Conservation (phyloP, 73 alveolate genomes). For the Tetrahymena elliotti region DNA sequence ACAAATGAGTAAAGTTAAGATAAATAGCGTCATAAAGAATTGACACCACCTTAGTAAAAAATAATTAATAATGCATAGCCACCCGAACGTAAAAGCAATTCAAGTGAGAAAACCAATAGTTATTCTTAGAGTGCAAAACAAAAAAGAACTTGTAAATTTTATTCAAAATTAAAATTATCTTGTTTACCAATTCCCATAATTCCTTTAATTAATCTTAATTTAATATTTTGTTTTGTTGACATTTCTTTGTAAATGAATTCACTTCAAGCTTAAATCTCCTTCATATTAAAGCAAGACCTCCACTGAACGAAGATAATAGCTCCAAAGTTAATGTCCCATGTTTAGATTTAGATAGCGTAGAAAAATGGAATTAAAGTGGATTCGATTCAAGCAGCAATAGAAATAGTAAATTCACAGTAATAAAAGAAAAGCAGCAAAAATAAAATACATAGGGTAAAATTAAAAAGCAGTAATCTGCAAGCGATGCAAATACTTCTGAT, state of each 20-base stretch:
- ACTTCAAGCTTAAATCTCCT: neutral
- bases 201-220: neutral
- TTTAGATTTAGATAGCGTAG: neutral
- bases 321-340: neutral
- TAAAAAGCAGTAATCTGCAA: neutral
- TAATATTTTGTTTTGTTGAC: neutral
- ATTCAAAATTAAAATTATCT: too few species aligned
- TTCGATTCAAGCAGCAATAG: neutral
- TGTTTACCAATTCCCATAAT: neutral
- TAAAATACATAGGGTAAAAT: neutral
- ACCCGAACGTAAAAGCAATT: neutral
- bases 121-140: neutral
- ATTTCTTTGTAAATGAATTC: neutral
- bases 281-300: neutral
- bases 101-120: neutral
- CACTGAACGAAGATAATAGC: neutral
- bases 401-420: neutral
- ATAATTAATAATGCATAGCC: neutral
- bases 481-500: neutral
- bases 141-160: neutral
- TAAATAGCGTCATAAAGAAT: neutral
- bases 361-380: neutral
- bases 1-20: neutral
- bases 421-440: neutral
- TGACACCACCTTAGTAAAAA: neutral